phyloP scores from a whole-genome alignment of 768 basidiomycete species.

The Tylopilus felleus region DNA sequence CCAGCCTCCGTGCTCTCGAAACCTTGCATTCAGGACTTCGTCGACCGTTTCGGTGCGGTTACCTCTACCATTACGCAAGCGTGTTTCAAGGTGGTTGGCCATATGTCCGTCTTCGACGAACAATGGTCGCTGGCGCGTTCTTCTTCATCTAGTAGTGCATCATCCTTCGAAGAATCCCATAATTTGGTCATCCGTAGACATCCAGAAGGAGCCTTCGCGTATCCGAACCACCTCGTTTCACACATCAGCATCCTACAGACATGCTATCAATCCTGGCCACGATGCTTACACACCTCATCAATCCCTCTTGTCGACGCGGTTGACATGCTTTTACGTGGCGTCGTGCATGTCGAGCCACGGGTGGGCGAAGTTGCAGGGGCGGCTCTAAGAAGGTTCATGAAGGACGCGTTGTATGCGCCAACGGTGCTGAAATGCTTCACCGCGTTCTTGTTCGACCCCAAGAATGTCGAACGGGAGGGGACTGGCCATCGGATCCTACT shows the following conservation, averaged over 20 bases:
- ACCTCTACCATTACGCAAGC: constrained; percentile 54
- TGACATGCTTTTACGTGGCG: constrained; percentile 75
- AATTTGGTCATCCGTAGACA: constrained; percentile 68
- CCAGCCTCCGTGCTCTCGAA: constrained; percentile 55
- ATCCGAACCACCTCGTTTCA: constrained; percentile 55
- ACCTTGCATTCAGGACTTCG: constrained; percentile 67
- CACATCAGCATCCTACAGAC: constrained; percentile 72
- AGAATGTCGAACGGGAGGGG: constrained; percentile 59
- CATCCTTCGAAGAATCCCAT: constrained; percentile 65
- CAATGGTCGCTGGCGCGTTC: constrained; percentile 69
- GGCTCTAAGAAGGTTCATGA: constrained; percentile 72
- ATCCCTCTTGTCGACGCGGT: constrained; percentile 57
- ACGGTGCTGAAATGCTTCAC: constrained; percentile 63
- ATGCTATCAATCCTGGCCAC: constrained; percentile 82
- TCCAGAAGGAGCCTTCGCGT: constrained; percentile 59
- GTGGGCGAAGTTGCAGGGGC: constrained; percentile 65
- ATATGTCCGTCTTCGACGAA: constrained; percentile 83
- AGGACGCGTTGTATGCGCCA: constrained; percentile 51
- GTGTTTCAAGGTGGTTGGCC: constrained; percentile 63
- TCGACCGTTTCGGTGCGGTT: constrained; percentile 59
- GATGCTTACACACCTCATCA: constrained; percentile 60
- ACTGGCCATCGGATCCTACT: constrained; percentile 58
- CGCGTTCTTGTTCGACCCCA: constrained; percentile 70
- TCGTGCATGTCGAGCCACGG: constrained; percentile 80
- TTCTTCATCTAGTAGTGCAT: constrained; percentile 31